phyloP scores from a whole-genome alignment of 1,139 yeast species.

The Pneumocystis jirovecii region DNA sequence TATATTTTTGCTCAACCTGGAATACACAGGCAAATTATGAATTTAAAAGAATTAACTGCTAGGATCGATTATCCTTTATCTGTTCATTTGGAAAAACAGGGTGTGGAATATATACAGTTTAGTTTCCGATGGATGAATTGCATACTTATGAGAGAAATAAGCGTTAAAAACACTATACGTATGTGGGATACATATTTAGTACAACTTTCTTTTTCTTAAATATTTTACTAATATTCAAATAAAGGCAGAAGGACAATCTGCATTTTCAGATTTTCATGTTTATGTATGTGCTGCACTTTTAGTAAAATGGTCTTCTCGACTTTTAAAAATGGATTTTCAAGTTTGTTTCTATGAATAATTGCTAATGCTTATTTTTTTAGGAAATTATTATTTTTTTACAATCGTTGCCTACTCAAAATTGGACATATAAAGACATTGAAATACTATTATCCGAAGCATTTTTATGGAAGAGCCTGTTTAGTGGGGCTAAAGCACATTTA shows the following conservation, averaged over 20 bases:
- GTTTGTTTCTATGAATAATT: background rate
- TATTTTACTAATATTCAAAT: background rate
- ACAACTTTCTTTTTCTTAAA: background rate
- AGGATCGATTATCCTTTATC: conserved; percentile 65
- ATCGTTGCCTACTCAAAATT: conserved; percentile 65
- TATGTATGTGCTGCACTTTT: conserved; percentile 97
- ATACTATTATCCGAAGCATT: conserved; percentile 86
- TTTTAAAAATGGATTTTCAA: conserved; percentile 68
- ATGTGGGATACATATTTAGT: conserved; percentile 93
- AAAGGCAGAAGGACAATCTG: conserved; percentile 57
- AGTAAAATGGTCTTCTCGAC: conserved; percentile 65
- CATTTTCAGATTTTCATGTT: conserved; percentile 84
- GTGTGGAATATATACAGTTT: conserved; percentile 84
- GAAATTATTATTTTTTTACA: conserved; percentile 83
- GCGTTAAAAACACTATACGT: conserved; percentile 60
- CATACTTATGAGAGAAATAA: conserved; percentile 80
- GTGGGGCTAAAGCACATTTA: conserved; percentile 75
- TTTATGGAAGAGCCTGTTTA: conserved; percentile 87
- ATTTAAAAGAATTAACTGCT: conserved; percentile 57
- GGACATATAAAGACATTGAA: conserved; percentile 87
- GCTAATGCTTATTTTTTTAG: conserved; percentile 28
- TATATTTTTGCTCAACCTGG: conserved; percentile 98
- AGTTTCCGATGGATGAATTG: conserved; percentile 99
- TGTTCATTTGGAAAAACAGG: conserved; percentile 61
- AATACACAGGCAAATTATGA: conserved; percentile 75